Percentiles rank a stretch among this genome's conserved stretches.
Evolutionary conservation across 2,329 filamentous ascomycete genomes (phyloP).

Genomic region (Ramichloridium luteum): DNA sequence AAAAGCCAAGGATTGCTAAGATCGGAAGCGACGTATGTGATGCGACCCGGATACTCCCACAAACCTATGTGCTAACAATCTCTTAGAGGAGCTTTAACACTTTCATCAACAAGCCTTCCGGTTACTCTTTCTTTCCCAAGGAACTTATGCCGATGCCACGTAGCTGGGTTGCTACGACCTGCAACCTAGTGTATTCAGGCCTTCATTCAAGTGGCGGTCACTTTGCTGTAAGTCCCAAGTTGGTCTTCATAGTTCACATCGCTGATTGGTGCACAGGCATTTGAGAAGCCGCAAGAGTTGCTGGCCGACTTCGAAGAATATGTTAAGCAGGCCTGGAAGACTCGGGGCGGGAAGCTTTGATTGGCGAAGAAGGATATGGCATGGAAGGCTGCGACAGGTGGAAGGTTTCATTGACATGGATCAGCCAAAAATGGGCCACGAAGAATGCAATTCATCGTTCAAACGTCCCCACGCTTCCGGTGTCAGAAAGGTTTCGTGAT

Average conservation of each 20-base stretch:
- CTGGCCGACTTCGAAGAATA: constrained; percentile 25
- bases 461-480: too few relatives aligned
- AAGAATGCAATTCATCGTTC: too few relatives aligned
- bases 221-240: constrained; percentile 27
- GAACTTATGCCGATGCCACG: constrained; percentile 30
- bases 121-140: constrained; percentile 33
- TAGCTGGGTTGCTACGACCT: constrained; percentile 26
- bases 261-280: too few relatives aligned
- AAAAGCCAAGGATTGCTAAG: constrained; percentile 10
- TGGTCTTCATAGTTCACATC: background rate
- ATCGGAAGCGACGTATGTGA: constrained; percentile 4
- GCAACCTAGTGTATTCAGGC: constrained; percentile 26
- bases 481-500: too few relatives aligned
- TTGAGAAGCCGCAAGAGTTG: constrained; percentile 24
- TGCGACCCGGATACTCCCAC: too few relatives aligned
- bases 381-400: too few relatives aligned
- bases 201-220: constrained; percentile 29
- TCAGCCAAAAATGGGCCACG: too few relatives aligned
- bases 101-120: constrained; percentile 30
- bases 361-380: too few relatives aligned
- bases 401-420: too few relatives aligned
- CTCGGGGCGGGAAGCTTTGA: background rate
- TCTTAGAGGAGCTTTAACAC: too few relatives aligned
- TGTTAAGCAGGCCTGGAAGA: constrained; percentile 21
- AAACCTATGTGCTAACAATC: too few relatives aligned